Evolutionary conservation across 108 stramenopile genomes (phyloP), one percentile per base, ranked within the genome.

Genomic region (Skeletonema grethae): DNA sequence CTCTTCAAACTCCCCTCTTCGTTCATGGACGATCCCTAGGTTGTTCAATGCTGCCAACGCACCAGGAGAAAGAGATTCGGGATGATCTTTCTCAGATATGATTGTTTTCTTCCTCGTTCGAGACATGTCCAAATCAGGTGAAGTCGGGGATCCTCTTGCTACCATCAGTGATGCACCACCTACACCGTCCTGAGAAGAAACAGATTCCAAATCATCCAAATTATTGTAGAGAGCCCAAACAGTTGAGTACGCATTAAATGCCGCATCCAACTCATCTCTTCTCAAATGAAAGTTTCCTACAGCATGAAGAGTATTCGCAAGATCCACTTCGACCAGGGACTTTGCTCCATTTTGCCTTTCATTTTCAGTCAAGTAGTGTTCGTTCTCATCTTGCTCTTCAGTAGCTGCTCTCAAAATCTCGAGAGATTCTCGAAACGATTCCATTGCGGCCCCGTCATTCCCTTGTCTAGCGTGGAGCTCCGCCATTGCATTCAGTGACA

Each of bases 321-420:
- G 45, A 16, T 63, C 60, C 18, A 38, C 25, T 63, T 67, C 61
- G 34, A 61, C 20, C 10, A 0, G 46, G 28, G 75, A 35, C 30
- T 46, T 10, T 16, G 66, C 30, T 32, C 67, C 72, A 24, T 61
- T 65, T 15, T 56, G 45, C 13, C 50, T 39, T 10, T 45, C 67
- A 9, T 66, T 41, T 30, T 65, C 73, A 50, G 20, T 50, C 34
- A 28, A 82, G 22, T 59, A 82, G 22, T 59, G 61, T 8, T 74
- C 77, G 20, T 84, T 70, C 35, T 63, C 79, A 7, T 65, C 76
- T 46, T 38, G 36, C 36, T 82, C 78, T 16, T 78, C 89, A 38
- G 82, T 87, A 4, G 77, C 73, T n/a, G 77, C 72, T 31, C 72
- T 55, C 48, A 78, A 36, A 41, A 76, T 76, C 36, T 77, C 76